Percentiles rank a stretch among this genome's conserved stretches.
phyloP scores from a whole-genome alignment of 2,329 filamentous ascomycete species.

The Nothopassalora personata region DNA sequence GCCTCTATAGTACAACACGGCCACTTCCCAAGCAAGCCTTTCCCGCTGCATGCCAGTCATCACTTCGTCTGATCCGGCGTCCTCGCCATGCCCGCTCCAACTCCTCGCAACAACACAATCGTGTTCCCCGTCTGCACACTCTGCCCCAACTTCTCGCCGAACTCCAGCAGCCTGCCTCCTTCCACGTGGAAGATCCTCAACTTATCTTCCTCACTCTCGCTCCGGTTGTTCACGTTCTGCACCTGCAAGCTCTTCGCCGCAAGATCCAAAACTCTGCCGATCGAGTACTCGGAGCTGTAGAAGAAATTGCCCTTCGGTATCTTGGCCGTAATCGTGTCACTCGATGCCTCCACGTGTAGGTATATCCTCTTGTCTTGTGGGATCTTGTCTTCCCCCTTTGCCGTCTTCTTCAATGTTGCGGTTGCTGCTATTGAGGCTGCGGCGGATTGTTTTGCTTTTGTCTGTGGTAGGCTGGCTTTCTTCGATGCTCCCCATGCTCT shows the following conservation, averaged over 20 bases:
- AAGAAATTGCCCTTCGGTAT: conserved; percentile 59
- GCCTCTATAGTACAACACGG: too few species aligned
- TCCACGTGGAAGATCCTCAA: conserved; percentile 91
- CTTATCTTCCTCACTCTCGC: conserved; percentile 68
- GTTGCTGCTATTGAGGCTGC: conserved; percentile 63
- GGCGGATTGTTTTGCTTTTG: conserved; percentile 48
- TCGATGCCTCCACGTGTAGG: conserved; percentile 82
- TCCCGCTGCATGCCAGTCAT: neutral
- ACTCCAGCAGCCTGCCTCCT: conserved; percentile 78
- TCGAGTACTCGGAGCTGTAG: conserved; percentile 68
- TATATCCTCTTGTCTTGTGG: conserved; percentile 82
- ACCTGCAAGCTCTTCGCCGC: conserved; percentile 74
- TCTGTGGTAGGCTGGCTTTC: conserved; percentile 46
- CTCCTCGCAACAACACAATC: conserved; percentile 78
- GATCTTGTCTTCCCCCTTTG: conserved; percentile 84
- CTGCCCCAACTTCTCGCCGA: conserved; percentile 75
- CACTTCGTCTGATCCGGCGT: conserved; percentile 26
- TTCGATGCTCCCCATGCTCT: conserved; percentile 76
- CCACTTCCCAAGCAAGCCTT: too few species aligned
- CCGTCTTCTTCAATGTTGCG: conserved; percentile 74
- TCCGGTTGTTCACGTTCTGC: conserved; percentile 77
- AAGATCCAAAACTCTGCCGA: conserved; percentile 74
- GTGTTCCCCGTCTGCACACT: conserved; percentile 76
- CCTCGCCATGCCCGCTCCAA: conserved; percentile 56
- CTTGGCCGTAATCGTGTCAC: conserved; percentile 76